Percentiles rank a stretch among this genome's conserved stretches.
These are phyloP conservation scores for Teratosphaeria viscida DNA, from an alignment of 2,329 filamentous ascomycete species.

Conservation along the genomic window DNA sequence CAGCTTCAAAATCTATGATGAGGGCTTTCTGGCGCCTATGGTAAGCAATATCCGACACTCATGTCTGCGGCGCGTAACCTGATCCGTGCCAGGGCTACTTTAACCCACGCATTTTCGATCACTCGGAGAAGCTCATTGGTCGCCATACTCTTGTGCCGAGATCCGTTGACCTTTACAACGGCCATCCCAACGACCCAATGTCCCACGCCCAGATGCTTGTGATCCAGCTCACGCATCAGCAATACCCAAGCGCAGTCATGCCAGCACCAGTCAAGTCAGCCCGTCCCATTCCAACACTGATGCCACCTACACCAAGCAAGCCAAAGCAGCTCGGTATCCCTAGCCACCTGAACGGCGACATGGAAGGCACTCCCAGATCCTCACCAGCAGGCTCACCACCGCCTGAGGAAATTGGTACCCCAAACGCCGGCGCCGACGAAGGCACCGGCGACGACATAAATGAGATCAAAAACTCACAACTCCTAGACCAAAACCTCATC, in stretches of 20 bases:
- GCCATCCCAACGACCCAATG: conserved; percentile 79
- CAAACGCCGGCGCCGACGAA: conserved; percentile 39
- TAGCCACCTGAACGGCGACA: conserved; percentile 54
- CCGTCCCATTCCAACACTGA: conserved; percentile 27
- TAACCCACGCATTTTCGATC: conserved; percentile 77
- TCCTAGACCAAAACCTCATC: conserved; percentile 53
- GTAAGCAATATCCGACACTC: conserved; percentile 23
- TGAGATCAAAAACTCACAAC: conserved; percentile 42
- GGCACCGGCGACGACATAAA: conserved; percentile 28
- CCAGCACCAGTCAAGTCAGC: conserved; percentile 33
- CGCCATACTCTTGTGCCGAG: conserved; percentile 73
- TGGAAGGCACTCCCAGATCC: conserved; percentile 67
- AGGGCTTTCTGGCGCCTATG: conserved; percentile 87
- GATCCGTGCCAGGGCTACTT: conserved; percentile 56
- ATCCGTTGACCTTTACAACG: conserved; percentile 89
- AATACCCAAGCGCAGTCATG: conserved; percentile 29
- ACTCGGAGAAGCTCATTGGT: conserved; percentile 65
- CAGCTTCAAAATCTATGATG: conserved; percentile 93
- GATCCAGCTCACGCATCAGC: conserved; percentile 40
- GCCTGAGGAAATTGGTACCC: conserved; percentile 65
- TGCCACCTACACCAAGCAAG: conserved; percentile 17
- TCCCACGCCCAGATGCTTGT: conserved; percentile 72
- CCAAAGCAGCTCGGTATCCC: conserved; percentile 51
- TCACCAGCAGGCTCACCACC: conserved; percentile 82
- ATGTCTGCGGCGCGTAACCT: neutral